Base-by-base conservation (phyloP, 768 basidiomycete genomes). In the Boletus insuetus region DNA sequence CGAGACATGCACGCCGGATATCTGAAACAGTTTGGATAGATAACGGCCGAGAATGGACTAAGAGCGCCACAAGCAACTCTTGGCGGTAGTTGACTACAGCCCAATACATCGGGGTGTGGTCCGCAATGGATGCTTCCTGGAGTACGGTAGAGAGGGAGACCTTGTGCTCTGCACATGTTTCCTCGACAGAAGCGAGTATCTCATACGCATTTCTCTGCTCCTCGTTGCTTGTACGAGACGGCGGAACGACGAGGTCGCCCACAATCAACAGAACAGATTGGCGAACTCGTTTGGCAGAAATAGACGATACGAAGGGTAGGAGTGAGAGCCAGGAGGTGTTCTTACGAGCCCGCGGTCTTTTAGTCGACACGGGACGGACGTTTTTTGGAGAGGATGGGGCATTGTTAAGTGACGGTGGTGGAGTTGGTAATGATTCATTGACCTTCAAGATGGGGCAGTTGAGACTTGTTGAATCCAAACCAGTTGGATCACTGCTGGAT, bases 1-100 rank as follows among this genome's bases (percentile, higher is more conserved):
- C 54, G 13, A 89, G 74, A 62, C 89, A 91, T 1, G 86, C 88
- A 3, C 79, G 75, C 8, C 87, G 81, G 41, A 89, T 75, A 24
- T 91, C 89, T 6, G 78, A 77, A 11, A 83, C 73, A 1, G 84
- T 82, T 26, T 54, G 61, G 4, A 62, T 34, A 3, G 68, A 62
- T 11, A 82, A 61, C 8, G 79, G 78, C 0, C 75, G 46, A 0
- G 86, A 78, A 55, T 81, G 75, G 1, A 76, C 73, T 53, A 90
- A 70, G 12, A 89, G 69, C 0, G 79, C 77, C 20, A 82, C 69
- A 2, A 87, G 66, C 29, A 80, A 60, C 37, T 73, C 56, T n/a
- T 61, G 17, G 26, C 61, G 60, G 31, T 82, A 80, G 59, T 70
- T 56, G 41, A 68, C 58, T 11, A 70, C 47, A 22, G 68, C 69